These are phyloP conservation scores for Kitagawia praeruptora DNA, from an alignment of 129 eudicot species.

Conservation along the genomic window DNA sequence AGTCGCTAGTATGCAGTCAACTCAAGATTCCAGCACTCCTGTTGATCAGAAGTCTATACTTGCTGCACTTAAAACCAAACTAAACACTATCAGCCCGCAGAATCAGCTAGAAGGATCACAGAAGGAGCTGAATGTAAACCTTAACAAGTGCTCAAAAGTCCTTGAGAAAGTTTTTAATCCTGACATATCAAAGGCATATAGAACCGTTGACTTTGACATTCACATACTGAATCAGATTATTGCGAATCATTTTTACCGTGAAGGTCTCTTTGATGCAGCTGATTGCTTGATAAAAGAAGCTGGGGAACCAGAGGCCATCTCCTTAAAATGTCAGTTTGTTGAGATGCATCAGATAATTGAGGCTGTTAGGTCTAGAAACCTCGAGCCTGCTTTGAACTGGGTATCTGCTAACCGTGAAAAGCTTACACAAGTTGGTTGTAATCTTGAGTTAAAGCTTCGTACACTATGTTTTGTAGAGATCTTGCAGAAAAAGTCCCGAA, in stretches of 20 bases:
- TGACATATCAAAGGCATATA: conserved; percentile 31
- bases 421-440: conserved; percentile 15
- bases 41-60: conserved; percentile 28
- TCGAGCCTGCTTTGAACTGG: conserved; percentile 35
- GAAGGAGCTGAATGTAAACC: conserved; percentile 24
- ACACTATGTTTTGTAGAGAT: conserved; percentile 27
- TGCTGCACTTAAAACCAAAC: conserved; percentile 19
- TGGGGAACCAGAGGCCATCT: conserved; percentile 20
- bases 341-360: conserved; percentile 29
- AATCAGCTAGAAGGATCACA: conserved; percentile 22
- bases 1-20: conserved; percentile 19
- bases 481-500: conserved; percentile 20
- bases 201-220: conserved; percentile 25
- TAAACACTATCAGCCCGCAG: conserved; percentile 11
- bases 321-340: conserved; percentile 18
- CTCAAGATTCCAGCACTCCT: conserved; percentile 8
- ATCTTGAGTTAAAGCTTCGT: conserved; percentile 27
- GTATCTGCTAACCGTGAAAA: conserved; percentile 17
- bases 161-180: conserved; percentile 21
- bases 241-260: conserved; percentile 24
- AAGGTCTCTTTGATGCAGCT: conserved; percentile 28
- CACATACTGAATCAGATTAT: conserved; percentile 31
- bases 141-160: conserved; percentile 26
- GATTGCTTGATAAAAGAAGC: conserved; percentile 25
- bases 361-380: conserved; percentile 23